These are phyloP conservation scores for Populus hybrid DNA, from an alignment of 441 rosid species.

Conservation along the genomic window DNA sequence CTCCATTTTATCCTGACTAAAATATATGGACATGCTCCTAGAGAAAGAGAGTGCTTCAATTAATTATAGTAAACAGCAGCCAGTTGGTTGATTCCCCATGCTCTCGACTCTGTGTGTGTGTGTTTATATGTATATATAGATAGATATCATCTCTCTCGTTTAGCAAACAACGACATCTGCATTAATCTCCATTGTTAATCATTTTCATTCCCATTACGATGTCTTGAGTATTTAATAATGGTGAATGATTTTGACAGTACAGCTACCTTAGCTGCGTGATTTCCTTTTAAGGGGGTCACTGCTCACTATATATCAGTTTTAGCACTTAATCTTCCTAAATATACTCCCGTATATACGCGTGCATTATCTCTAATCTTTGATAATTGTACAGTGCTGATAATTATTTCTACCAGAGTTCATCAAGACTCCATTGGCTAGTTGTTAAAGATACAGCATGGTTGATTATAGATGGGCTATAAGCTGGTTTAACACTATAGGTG, in stretches of 20 bases:
- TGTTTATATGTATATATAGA: too few relatives aligned
- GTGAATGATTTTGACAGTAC: conserved; percentile 28
- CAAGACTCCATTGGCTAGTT: neutral
- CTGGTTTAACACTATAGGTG: too few relatives aligned
- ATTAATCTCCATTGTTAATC: conserved; percentile 17
- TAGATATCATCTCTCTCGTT: neutral
- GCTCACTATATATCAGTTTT: neutral
- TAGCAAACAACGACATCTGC: conserved; percentile 15
- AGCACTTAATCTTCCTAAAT: neutral
- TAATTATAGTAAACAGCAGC: conserved; percentile 15
- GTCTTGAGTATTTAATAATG: conserved; percentile 20
- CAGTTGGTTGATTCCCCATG: conserved; percentile 2
- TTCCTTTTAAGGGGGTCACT: neutral
- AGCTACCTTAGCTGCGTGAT: conserved; percentile 21
- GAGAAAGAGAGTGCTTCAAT: neutral
- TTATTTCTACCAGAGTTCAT: neutral
- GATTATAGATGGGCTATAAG: neutral
- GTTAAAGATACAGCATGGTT: neutral
- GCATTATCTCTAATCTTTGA: too few relatives aligned
- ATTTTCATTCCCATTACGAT: neutral
- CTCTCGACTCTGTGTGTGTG: neutral
- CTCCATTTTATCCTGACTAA: conserved; percentile 23
- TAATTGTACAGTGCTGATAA: too few relatives aligned
- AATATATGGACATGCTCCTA: neutral
- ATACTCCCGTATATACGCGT: neutral